A percentile compares a stretch with the other conserved stretches of the same genome.
phyloP scores from a whole-genome alignment of 2,329 filamentous ascomycete species.

The Teratosphaeriaceae sp. region DNA sequence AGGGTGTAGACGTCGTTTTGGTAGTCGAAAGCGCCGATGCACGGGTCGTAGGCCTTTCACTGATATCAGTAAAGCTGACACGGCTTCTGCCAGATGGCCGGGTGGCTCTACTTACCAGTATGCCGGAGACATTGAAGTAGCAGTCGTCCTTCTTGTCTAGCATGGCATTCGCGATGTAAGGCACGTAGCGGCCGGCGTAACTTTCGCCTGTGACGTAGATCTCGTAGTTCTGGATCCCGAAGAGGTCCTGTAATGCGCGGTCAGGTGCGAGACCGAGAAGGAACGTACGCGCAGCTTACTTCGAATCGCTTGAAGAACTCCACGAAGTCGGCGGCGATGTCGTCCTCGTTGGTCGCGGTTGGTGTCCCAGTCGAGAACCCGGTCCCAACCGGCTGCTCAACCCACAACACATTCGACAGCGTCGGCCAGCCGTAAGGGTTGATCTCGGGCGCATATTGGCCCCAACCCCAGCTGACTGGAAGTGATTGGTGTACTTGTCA shows the following conservation, averaged over 20 bases:
- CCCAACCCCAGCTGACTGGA: constrained; percentile 31
- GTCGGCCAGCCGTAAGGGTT: constrained; percentile 37
- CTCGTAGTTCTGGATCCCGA: constrained; percentile 43
- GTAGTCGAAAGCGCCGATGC: constrained; percentile 6
- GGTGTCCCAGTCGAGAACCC: constrained; percentile 21
- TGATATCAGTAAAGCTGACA: not conserved
- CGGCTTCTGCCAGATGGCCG: not conserved
- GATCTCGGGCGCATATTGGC: constrained; percentile 20
- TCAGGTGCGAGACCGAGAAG: not conserved
- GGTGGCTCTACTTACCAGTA: no score
- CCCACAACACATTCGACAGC: constrained; percentile 34
- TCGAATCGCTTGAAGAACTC: constrained; percentile 45
- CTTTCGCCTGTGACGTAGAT: constrained; percentile 33
- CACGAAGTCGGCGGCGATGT: constrained; percentile 37
- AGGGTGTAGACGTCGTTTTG: constrained; percentile 3
- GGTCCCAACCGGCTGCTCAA: constrained; percentile 34
- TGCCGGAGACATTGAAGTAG: constrained; percentile 24
- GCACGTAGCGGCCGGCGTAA: constrained; percentile 25
- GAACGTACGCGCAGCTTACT: not conserved
- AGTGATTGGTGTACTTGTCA: no score
- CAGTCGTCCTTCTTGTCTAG: constrained; percentile 20
- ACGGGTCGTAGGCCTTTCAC: constrained; percentile 5
- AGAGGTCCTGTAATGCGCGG: constrained; percentile 33
- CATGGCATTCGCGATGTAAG: constrained; percentile 27
- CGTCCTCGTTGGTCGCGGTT: constrained; percentile 29